These are phyloP conservation scores for Loxodes magnus DNA, from an alignment of 73 alveolate genomes.

Conservation along the genomic window DNA sequence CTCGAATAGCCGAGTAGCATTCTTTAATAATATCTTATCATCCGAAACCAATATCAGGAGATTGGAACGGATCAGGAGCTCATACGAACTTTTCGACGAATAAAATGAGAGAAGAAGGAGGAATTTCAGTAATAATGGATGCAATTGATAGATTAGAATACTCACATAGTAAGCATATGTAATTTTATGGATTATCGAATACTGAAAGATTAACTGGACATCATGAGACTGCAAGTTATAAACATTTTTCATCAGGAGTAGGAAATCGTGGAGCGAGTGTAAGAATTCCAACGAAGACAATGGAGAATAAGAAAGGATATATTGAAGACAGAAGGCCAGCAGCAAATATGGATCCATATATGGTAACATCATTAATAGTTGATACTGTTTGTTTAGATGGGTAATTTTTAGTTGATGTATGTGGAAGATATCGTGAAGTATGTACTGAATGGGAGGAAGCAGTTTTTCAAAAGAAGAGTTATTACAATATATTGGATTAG, in stretches of 20 bases:
- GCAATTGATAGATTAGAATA: slow-evolving; percentile 33
- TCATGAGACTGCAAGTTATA: slow-evolving; percentile 62
- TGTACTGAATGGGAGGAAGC: no score
- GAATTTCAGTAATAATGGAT: slow-evolving; percentile 25
- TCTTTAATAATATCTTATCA: slow-evolving; percentile 18
- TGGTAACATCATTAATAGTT: slow-evolving; percentile 46
- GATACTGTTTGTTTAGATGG: slow-evolving; percentile 44
- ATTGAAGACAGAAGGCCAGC: slow-evolving; percentile 93
- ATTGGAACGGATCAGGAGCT: slow-evolving; percentile 86
- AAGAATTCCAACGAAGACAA: slow-evolving; percentile 77
- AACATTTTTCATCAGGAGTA: slow-evolving; percentile 63
- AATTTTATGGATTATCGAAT: slow-evolving; percentile 53
- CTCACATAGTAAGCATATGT: slow-evolving; percentile 28
- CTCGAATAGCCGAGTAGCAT: slow-evolving; percentile 40
- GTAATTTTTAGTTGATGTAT: no score
- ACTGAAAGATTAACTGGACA: slow-evolving; percentile 68
- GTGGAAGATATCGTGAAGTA: no score
- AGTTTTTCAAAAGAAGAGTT: no score
- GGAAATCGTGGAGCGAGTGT: slow-evolving; percentile 84
- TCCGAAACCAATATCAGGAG: slow-evolving; percentile 51
- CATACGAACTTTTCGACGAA: slow-evolving; percentile 71
- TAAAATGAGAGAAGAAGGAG: slow-evolving; percentile 58
- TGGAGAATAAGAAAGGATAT: slow-evolving; percentile 56
- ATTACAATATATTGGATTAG: no score
- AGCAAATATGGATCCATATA: slow-evolving; percentile 80